Evolutionary conservation across 2,329 filamentous ascomycete genomes (phyloP), one percentile per base, ranked within the genome.

Genomic region (Arachnomyces sp.): DNA sequence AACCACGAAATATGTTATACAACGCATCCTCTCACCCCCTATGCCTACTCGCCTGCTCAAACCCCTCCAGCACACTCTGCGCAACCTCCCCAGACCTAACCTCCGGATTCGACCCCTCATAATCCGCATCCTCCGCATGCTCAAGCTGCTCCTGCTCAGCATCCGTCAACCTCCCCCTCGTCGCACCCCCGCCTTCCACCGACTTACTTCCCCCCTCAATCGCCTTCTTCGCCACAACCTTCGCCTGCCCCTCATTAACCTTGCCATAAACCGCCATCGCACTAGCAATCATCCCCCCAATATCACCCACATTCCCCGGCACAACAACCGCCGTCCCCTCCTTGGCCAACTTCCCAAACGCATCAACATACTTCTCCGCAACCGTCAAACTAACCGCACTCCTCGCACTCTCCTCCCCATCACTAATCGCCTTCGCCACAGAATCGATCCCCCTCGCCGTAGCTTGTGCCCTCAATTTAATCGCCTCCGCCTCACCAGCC

Each of bases 331-430:
- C 85, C 3, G 92, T 98, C 53, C 92, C 87, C 70, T 98, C 89
- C 67, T 90, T 92, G 37, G 92, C 92, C 52, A 98, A 71, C 59
- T 89, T 86, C 51, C 77, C 82, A 57, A 96, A 98, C 3, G 92
- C 92, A 34, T 93, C 90, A 38, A 98, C 92, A 55, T 98, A 98
- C 67, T 95, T 94, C 75, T 98, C 92, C 0, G 92, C 92, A 7
- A 98, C 86, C 11, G 76, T 85, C 46, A 98, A 67, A 55, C 85
- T 89, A 33, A 98, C 76, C 17, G 92, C 92, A 28, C 79, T 78
- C 59, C 92, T 83, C 2, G 92, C 92, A 40, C 81, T 74, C 41
- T 78, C 74, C 49, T 82, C 72, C 42, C 89, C 89, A 35, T 81
- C 69, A 13, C 74, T 70, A 46, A 96, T 94, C 32, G 80, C 75